A percentile compares a stretch with the other conserved stretches of the same genome.
Evolutionary conservation across 2,329 filamentous ascomycete species (phyloP).

Genomic region (Colletotrichum caudatum): DNA sequence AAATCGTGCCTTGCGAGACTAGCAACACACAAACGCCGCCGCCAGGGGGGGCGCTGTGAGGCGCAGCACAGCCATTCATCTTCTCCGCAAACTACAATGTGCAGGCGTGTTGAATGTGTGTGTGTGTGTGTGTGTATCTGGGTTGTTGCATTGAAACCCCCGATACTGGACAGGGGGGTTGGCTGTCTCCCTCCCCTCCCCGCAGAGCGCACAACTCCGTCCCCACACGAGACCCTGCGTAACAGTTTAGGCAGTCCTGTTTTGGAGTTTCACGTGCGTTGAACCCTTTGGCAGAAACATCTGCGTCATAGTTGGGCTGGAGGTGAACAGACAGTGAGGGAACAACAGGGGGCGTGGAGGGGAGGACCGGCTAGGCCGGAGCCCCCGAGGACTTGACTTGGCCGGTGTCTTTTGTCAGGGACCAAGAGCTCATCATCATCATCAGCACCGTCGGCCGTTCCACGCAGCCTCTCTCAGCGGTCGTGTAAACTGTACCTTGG

Average conservation of each 20-base stretch:
- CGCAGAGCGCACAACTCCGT: constrained; percentile 1
- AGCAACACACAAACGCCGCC: neutral
- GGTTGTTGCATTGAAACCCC: constrained; percentile 13
- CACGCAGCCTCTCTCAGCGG: neutral
- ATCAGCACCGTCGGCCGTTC: neutral
- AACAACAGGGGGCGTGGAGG: neutral
- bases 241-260: neutral
- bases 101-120: neutral
- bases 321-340: neutral
- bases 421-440: neutral
- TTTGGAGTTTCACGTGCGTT: constrained; percentile 30
- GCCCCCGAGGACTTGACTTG: neutral
- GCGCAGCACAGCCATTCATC: constrained; percentile 8
- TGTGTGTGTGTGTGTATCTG: neutral
- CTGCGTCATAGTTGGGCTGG: constrained; percentile 29
- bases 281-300: constrained; percentile 33
- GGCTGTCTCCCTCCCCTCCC: neutral
- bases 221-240: constrained; percentile 34
- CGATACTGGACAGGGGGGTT: constrained; percentile 12
- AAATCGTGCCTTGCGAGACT: neutral
- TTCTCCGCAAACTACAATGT: neutral
- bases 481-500: too few relatives aligned
- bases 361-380: neutral
- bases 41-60: neutral
- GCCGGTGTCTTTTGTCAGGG: constrained; percentile 12